phyloP scores from a whole-genome alignment of 1,284 basidiomycete species.

The Mrakiaceae sp. region DNA sequence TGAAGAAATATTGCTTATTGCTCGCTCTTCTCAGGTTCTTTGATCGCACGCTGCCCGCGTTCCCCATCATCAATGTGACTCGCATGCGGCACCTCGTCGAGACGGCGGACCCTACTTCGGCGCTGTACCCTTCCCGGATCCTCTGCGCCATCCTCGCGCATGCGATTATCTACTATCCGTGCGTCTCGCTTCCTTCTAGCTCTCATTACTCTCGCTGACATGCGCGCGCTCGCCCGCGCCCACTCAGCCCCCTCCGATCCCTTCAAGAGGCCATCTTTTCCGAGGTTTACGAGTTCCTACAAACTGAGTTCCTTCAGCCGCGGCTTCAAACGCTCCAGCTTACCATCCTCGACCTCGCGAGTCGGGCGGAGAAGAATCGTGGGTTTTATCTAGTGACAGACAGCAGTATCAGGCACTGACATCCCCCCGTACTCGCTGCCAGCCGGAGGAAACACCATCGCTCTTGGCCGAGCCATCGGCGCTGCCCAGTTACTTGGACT shows the following conservation, averaged over 20 bases:
- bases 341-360: constrained; percentile 10
- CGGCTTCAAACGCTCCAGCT: constrained; percentile 16
- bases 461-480: constrained; percentile 23
- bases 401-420: not conserved
- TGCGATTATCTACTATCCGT: constrained; percentile 20
- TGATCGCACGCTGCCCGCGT: constrained; percentile 23
- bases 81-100: constrained; percentile 20
- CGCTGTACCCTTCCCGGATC: constrained; percentile 24
- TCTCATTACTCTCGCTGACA: no score
- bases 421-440: not conserved
- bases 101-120: constrained; percentile 11
- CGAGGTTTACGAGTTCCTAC: no score
- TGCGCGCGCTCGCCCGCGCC: no score
- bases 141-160: constrained; percentile 28
- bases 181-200: constrained; percentile 19
- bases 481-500: constrained; percentile 31
- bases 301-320: constrained; percentile 3
- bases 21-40: constrained; percentile 1
- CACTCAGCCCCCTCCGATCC: not conserved
- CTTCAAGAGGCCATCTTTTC: not conserved
- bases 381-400: not conserved
- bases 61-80: constrained; percentile 26
- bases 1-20: no score
- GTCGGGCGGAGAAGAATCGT: constrained; percentile 12
- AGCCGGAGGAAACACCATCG: not conserved